Conservation (phyloP, 2,329 filamentous ascomycete species). For the Penicillium vulpinum region DNA sequence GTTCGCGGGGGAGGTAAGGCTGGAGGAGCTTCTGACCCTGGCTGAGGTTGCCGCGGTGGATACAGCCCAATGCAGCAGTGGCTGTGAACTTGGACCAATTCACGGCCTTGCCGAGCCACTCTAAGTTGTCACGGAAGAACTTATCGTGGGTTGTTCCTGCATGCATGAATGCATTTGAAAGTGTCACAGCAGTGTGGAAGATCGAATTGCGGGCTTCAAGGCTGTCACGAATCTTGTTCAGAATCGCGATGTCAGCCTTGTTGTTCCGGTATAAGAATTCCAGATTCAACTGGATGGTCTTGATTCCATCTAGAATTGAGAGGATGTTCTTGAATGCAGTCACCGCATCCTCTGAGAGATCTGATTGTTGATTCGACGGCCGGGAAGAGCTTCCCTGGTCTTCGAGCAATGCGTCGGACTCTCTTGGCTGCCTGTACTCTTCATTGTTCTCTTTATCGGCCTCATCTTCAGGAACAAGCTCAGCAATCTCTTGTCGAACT, state of each 20-base stretch:
- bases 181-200: constrained; percentile 95
- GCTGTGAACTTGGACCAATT: constrained; percentile 99
- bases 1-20: constrained; percentile 81
- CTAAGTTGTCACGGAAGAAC: constrained; percentile 96
- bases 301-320: constrained; percentile 77
- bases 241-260: constrained; percentile 83
- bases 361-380: constrained; percentile 43
- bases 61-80: constrained; percentile 91
- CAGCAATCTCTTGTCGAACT: constrained; percentile 77
- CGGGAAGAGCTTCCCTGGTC: constrained; percentile 47
- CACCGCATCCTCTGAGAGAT: constrained; percentile 51
- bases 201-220: constrained; percentile 96
- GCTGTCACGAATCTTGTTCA: constrained; percentile 96
- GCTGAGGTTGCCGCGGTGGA: constrained; percentile 90
- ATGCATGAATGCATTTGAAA: constrained; percentile 99
- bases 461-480: constrained; percentile 47
- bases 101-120: constrained; percentile 96
- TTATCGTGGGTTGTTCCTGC: constrained; percentile 97
- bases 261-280: constrained; percentile 97
- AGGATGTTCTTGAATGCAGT: constrained; percentile 59
- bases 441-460: constrained; percentile 49
- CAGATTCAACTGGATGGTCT: constrained; percentile 90
- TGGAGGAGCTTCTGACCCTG: constrained; percentile 92
- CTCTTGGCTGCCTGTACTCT: constrained; percentile 54
- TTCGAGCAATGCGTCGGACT: constrained; percentile 60